Evolutionary conservation across 2,329 filamentous ascomycete species (phyloP), one percentile per base, ranked within the genome.

Genomic region (Huntiella abstrusa): DNA sequence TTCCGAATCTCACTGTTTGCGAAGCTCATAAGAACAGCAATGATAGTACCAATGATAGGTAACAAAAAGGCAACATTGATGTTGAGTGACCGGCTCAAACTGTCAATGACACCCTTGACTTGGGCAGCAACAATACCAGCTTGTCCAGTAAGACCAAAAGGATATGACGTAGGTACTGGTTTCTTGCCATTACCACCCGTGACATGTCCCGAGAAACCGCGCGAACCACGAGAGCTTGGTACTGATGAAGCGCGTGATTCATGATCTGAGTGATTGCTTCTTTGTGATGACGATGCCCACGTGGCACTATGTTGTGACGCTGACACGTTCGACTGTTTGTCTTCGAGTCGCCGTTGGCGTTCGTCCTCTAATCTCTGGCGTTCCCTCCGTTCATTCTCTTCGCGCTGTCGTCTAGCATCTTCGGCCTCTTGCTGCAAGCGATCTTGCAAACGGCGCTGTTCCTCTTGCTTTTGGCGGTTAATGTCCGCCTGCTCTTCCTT

Each of bases 401-500:
- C 64, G 48, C 73, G 61, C 46, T 71, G 58, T 49, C 67, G 65
- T 52, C 69, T 63, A 1, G 70, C 65, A 51, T 79, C 71, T 50
- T 78, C 73, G 15, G 75, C 63, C 15, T 77, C 72, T 16, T 62
- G 64, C 48, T 66, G 65, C 38, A 75, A 57, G 50, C 71, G 62
- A 47, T 77, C 73, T 51, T 78, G 72, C 47, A 75, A 70, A 17
- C 63, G 62, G 45, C 65, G 62, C 48, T 64, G 64, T 55, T 68
- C 78, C 63, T 70, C 80, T 54, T 54, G 76, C 58, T 70, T 83
- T 63, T 57, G 70, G 50, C 75, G 67, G 53, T 80, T 77, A n/a
- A 78, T 75, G 50, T 80, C 75, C 47, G 80, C 71, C 56, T 83
- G 83, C 57, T 94, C 87, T 53, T 94, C 86, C 54, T 82, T 80